Base-by-base conservation (phyloP, 1,284 basidiomycete species). In the Malassezia cuniculi region DNA sequence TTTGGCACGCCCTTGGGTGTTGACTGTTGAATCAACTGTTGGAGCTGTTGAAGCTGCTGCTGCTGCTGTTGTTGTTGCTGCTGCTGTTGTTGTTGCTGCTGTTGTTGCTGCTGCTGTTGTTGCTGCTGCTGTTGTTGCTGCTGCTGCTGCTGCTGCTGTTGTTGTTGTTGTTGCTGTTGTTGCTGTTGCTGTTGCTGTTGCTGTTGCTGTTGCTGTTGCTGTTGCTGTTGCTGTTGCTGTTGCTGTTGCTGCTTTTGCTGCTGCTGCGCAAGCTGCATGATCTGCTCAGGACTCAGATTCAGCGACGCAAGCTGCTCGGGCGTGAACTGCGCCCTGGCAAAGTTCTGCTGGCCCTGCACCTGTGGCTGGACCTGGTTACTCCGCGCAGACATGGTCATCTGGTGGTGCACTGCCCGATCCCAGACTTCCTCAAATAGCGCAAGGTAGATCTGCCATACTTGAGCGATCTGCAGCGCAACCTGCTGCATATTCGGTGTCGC, bases 341-440 rank as follows among this genome's bases (percentile, higher is more conserved):
- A 20, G 17, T 14, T 4, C 12, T 20, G 19, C 15, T 17, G 2
- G 22, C 22, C 14, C 6, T 20, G 11, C 32, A 34, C 26, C 15
- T 25, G 21, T 9, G 32, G 22, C 6, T 34, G 22, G 12, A 10
- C 17, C 14, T 20, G 32, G 21, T 24, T 24, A 17, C 17, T 15
- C 12, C 22, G 8, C 14, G 31, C 48, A 20, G 47, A 46, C 51
- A 58, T 55, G 4, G 54, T 49, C 41, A 52, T 50, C 36, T 58
- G 56, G 15, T 60, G 57, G 14, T 56, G 46, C 46, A 60, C 49
- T 2, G 57, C 57, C n/a, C 55, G 48, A 34, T 52, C 52, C 59
- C 59, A 65, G 4, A 60, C 54, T 34, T 59, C 54, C 28, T 63
- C 61, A 18, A 65, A 60, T 3, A 57, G 52, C 5, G 48, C 52